Evolutionary conservation across 2,329 filamentous ascomycete species (phyloP).

Genomic region (Oidium heveae): DNA sequence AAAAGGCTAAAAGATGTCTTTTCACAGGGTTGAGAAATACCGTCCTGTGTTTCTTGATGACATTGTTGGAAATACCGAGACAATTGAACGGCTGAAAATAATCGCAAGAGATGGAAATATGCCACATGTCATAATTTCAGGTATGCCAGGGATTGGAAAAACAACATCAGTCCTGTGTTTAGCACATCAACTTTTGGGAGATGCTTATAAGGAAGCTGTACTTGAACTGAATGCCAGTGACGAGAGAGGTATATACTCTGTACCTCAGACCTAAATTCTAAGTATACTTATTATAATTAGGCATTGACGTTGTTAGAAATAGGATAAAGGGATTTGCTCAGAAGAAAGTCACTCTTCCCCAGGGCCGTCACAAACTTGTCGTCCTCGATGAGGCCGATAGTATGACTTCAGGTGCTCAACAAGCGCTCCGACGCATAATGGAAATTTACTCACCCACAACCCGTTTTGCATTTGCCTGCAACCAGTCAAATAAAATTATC

Average conservation of each 20-base stretch:
- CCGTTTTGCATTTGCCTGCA: conserved; percentile 92
- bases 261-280: neutral
- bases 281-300: conserved; percentile 16
- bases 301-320: conserved; percentile 92
- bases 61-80: conserved; percentile 93
- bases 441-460: conserved; percentile 96
- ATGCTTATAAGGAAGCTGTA: conserved; percentile 92
- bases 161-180: conserved; percentile 88
- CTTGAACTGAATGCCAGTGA: conserved; percentile 91
- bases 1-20: too few relatives aligned
- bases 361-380: conserved; percentile 81
- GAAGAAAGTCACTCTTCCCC: conserved; percentile 88
- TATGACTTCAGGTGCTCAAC: conserved; percentile 93
- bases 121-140: conserved; percentile 98
- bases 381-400: conserved; percentile 96
- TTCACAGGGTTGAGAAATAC: conserved; percentile 99
- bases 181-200: conserved; percentile 70
- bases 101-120: conserved; percentile 98
- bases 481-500: conserved; percentile 98
- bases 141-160: conserved; percentile 97
- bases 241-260: conserved; percentile 39
- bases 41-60: conserved; percentile 85
- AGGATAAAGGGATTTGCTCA: conserved; percentile 96
- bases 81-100: conserved; percentile 89
- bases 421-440: conserved; percentile 87